These are phyloP conservation scores for Solanum virginianum DNA, from an alignment of 257 asterid genomes.

Conservation along the genomic window DNA sequence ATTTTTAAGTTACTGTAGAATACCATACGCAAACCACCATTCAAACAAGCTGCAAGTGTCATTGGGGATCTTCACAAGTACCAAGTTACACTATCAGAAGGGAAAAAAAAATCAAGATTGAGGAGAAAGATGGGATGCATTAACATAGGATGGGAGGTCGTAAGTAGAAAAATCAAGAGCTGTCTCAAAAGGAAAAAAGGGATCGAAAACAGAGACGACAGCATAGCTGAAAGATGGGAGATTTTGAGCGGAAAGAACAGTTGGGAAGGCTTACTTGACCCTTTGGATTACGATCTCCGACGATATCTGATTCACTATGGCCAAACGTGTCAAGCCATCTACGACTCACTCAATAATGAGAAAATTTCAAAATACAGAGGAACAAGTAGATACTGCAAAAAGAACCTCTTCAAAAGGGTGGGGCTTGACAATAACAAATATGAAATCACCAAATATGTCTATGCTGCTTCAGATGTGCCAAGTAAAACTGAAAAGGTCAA, in stretches of 20 bases:
- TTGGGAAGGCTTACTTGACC: constrained; percentile 33
- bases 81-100: neutral
- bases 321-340: constrained; percentile 39
- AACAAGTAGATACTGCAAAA: constrained; percentile 11
- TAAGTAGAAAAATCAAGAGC: neutral
- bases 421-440: constrained; percentile 25
- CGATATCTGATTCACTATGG: constrained; percentile 33
- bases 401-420: constrained; percentile 12
- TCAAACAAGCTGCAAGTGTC: too few relatives aligned
- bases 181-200: neutral
- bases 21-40: too few relatives aligned
- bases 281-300: constrained; percentile 42
- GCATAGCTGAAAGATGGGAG: constrained; percentile 36
- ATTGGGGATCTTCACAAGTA: too few relatives aligned
- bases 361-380: constrained; percentile 15
- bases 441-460: constrained; percentile 27
- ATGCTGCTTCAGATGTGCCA: constrained; percentile 22
- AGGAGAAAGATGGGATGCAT: neutral
- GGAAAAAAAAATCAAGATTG: neutral
- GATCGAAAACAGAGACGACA: neutral
- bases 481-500: neutral
- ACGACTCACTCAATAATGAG: constrained; percentile 31
- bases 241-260: constrained; percentile 26
- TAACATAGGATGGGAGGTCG: neutral
- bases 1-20: too few relatives aligned